Evolutionary conservation across 2,329 filamentous ascomycete genomes (phyloP).

Genomic region (Colletotrichum filicis): DNA sequence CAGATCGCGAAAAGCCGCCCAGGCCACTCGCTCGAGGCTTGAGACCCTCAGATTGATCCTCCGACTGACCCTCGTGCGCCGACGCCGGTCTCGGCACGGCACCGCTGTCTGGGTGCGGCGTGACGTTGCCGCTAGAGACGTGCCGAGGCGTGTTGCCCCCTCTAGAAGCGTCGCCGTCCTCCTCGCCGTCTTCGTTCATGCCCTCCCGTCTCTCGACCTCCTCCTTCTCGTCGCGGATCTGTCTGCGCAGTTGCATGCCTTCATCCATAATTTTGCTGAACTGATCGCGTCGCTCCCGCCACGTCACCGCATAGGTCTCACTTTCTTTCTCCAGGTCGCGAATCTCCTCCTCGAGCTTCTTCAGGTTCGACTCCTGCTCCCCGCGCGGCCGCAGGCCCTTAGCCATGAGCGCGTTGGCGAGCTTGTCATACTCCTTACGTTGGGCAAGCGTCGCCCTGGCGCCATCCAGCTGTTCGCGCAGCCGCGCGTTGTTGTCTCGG

Average conservation of each 20-base stretch:
- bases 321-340: constrained; percentile 87
- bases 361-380: constrained; percentile 81
- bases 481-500: constrained; percentile 76
- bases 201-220: constrained; percentile 90
- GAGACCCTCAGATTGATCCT: constrained; percentile 44
- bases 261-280: constrained; percentile 92
- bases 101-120: constrained; percentile 59
- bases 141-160: constrained; percentile 62
- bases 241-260: constrained; percentile 83
- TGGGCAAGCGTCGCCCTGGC: constrained; percentile 80
- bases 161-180: constrained; percentile 60
- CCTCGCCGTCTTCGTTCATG: constrained; percentile 76
- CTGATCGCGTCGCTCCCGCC: constrained; percentile 86
- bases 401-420: constrained; percentile 77
- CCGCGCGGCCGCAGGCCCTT: constrained; percentile 76
- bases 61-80: constrained; percentile 40
- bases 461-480: constrained; percentile 80
- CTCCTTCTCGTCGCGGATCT: constrained; percentile 96
- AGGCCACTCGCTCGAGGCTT: constrained; percentile 30
- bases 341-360: constrained; percentile 89
- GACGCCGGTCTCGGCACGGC: constrained; percentile 48
- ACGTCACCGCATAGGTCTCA: constrained; percentile 82
- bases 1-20: constrained; percentile 44
- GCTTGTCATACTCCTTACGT: constrained; percentile 87
- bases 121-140: constrained; percentile 62